Base-by-base conservation (phyloP, 192 early-diverging fungal species). In the Linnemannia schmuckeri region DNA sequence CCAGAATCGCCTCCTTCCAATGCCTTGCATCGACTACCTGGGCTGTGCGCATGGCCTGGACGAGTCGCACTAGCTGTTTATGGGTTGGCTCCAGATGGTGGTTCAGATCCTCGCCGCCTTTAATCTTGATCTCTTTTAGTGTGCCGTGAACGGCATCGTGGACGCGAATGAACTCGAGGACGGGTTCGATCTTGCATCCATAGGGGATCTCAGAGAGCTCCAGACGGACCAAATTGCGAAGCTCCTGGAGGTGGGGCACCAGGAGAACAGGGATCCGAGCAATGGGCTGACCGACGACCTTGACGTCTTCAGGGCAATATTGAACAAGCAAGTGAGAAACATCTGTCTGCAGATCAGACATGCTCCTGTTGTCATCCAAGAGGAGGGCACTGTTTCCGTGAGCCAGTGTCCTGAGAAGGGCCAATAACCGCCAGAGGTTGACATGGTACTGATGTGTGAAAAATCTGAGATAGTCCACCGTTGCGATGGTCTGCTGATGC, bases 81-180 rank as follows among this genome's bases (percentile, higher is more conserved):
- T 87, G 85, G 15, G 75, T 33, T 41, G 44, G 80, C 8, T 74
- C 35, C 4, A 74, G 55, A 74, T 46, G 55, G 0, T 33, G 61
- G 30, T 73, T 71, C 30, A 46, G 38, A n/a, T 87, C 85, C 13
- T 87, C 85, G 24, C 40, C 37, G 27, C 85, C 79, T 57, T 81
- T 87, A 72, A 87, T 81, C 76, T 87, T 87, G 71, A 87, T 87
- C 72, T 87, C 85, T 4, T 72, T 54, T 24, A 87, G 57, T 18
- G 79, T 81, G 33, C 75, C 37, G 33, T 87, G 85, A 17, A 73
- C 61, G 4, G 71, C 61, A 49, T 87, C 85, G 40, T 87, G 85
- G 40, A 87, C 79, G 24, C 80, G 75, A 30, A 87, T 87, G 49
- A 87, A 87, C 76, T 87, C 85, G 49, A 87, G 46, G 9, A 81